Evolutionary conservation across 306 rosid genomes (phyloP).

Genomic region (Rosa persica): DNA sequence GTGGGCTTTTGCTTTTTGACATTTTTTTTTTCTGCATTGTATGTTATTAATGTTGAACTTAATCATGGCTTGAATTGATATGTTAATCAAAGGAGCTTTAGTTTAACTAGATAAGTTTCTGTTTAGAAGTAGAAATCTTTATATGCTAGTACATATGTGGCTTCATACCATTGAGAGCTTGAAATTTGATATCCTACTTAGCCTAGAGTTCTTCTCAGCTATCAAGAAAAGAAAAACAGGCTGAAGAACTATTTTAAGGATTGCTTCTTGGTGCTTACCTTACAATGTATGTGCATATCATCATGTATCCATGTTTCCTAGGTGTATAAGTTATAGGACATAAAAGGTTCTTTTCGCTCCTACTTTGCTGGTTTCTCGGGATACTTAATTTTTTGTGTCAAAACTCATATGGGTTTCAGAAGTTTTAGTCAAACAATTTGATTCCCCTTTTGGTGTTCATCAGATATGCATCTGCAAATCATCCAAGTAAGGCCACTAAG

Average conservation of each 20-base stretch:
- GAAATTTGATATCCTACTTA: background rate
- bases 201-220: background rate
- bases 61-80: background rate
- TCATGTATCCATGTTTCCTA: background rate
- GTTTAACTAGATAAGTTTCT: background rate
- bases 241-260: background rate
- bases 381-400: background rate
- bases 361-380: background rate
- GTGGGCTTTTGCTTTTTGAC: slow-evolving; percentile 30
- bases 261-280: background rate
- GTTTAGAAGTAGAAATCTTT: background rate
- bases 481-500: slow-evolving; percentile 51
- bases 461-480: slow-evolving; percentile 74
- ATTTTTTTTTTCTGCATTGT: background rate
- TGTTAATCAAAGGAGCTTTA: background rate
- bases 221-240: no score
- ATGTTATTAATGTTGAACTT: background rate
- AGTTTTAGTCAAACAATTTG: background rate
- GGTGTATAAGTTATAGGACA: background rate
- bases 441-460: slow-evolving; percentile 24
- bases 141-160: background rate
- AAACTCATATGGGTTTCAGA: background rate
- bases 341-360: background rate
- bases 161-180: background rate
- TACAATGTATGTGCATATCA: background rate